These are phyloP conservation scores for Maudiozyma turicensis DNA, from an alignment of 805 yeast species.

Conservation along the genomic window DNA sequence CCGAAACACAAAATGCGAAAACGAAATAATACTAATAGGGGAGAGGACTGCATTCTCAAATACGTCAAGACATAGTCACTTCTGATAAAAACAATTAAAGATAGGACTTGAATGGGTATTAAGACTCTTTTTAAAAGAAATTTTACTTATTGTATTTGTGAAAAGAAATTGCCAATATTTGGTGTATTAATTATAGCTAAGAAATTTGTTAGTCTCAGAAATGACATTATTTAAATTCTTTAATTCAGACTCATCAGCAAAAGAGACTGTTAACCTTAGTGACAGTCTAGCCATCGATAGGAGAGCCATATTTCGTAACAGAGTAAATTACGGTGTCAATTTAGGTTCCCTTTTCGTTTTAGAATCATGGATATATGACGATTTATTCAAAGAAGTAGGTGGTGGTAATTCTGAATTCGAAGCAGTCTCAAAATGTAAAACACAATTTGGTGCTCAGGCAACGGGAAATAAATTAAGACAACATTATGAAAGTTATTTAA, in stretches of 20 bases:
- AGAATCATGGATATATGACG: slow-evolving; percentile 70
- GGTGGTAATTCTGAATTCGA: slow-evolving; percentile 63
- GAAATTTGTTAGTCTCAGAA: no score
- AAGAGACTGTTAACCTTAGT: neutral
- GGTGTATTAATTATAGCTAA: no score
- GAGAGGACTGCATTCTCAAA: no score
- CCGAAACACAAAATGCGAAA: no score
- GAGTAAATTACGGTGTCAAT: slow-evolving; percentile 75
- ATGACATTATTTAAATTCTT: neutral
- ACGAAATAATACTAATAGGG: no score
- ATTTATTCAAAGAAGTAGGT: slow-evolving; percentile 49
- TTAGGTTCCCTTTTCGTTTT: slow-evolving; percentile 72
- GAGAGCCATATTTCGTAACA: slow-evolving; percentile 44
- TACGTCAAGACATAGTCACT: no score
- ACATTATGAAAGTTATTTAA: slow-evolving; percentile 58
- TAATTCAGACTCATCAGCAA: neutral
- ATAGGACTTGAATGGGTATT: no score
- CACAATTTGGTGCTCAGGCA: slow-evolving; percentile 41
- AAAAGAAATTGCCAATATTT: no score
- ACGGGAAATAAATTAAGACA: slow-evolving; percentile 44
- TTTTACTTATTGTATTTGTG: no score
- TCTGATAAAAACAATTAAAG: no score
- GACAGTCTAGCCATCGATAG: slow-evolving; percentile 19
- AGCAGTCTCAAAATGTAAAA: slow-evolving; percentile 46
- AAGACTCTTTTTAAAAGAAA: no score